Conservation (phyloP, 2,329 filamentous ascomycete species). For the Helotiales sp. region DNA sequence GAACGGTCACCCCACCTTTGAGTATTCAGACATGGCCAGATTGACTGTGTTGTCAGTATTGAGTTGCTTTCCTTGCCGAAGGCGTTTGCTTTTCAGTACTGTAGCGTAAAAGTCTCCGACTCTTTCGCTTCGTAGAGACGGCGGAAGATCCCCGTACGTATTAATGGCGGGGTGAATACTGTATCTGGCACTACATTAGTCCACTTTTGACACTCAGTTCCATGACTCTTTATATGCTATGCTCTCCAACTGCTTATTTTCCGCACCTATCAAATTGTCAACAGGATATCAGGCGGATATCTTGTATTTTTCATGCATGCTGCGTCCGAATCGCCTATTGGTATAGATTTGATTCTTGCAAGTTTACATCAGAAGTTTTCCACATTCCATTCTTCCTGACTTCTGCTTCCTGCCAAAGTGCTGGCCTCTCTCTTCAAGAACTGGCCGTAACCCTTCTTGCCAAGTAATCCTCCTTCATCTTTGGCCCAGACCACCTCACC, state of each 20-base stretch:
- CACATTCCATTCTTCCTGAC: constrained; percentile 34
- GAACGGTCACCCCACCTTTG: constrained; percentile 2
- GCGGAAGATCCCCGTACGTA: too few relatives aligned
- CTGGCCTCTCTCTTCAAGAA: constrained; percentile 46
- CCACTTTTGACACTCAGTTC: too few relatives aligned
- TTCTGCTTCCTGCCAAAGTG: constrained; percentile 38
- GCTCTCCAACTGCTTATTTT: too few relatives aligned
- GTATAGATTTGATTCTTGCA: background rate
- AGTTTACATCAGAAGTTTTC: constrained; percentile 23
- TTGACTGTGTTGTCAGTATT: background rate
- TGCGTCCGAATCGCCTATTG: background rate
- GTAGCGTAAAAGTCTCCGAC: too few relatives aligned
- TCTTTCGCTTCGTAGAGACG: too few relatives aligned
- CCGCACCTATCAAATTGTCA: too few relatives aligned
- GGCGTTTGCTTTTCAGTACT: too few relatives aligned
- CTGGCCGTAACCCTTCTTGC: constrained; percentile 47
- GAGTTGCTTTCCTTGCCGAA: background rate
- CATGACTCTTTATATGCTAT: too few relatives aligned
- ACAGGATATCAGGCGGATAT: too few relatives aligned
- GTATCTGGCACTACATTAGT: too few relatives aligned
- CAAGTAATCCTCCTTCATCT: constrained; percentile 50
- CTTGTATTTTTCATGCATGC: background rate
- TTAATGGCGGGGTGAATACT: too few relatives aligned
- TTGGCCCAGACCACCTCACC: constrained; percentile 59
- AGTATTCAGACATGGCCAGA: background rate